Evolutionary conservation across 768 basidiomycete genomes (phyloP), one percentile per base, ranked within the genome.

Genomic region (Kwoniella heveanensis): DNA sequence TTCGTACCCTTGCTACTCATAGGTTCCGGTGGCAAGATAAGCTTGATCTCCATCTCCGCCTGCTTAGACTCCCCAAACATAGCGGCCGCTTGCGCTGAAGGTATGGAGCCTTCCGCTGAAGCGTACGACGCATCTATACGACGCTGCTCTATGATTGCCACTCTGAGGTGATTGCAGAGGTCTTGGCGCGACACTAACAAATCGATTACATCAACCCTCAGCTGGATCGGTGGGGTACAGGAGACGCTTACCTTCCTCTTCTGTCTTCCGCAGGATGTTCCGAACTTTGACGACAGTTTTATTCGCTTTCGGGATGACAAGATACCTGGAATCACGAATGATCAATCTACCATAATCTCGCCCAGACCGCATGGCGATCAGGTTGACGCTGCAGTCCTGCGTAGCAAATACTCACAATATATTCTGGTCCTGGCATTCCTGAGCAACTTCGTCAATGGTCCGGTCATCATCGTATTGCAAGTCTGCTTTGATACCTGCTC

Each of bases 381-480:
- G n/a, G n/a, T n/a, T n/a, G n/a, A n/a, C n/a, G n/a, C n/a, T n/a
- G n/a, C n/a, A n/a, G n/a, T 39, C 1, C 24, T 49, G 25, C 25
- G 22, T 26, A 12, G 22, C n/a, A 51, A 27, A 15, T 2, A 65
- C 76, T 68, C 26, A 79, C 77, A 77, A 53, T 7, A 73, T 74
- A 58, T 77, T 79, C 60, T 78, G 78, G 24, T 75, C 75, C 54
- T 65, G 30, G 50, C 77, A 79, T 57, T 79, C 78, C 21, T 49
- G 26, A 32, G 63, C 54, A 13, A 79, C 76, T 37, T 78, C 73
- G 17, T 78, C 75, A 39, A 77, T 30, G 24, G 53, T 60, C 46
- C 78, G 32, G 13, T 72, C 71, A 67, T 79, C 78, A 47, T 79
- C 77, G 54, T 79, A 79, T 59, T 77, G 75, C 60, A 79, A 59